Conservation (phyloP, 495 filamentous ascomycete species). For the Zalerion maritima region DNA sequence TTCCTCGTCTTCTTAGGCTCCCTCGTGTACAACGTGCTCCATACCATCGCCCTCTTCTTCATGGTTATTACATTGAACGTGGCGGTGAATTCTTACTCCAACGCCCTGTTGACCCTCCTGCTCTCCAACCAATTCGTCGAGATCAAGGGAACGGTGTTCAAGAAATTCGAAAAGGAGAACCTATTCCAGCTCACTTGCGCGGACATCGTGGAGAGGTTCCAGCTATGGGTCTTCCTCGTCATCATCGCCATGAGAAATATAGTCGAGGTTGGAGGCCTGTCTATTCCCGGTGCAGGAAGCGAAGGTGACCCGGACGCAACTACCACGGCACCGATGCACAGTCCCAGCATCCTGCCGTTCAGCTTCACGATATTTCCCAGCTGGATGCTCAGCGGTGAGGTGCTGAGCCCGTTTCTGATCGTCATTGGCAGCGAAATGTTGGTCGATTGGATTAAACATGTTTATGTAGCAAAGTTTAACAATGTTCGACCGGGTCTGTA, state of each 20-base stretch:
- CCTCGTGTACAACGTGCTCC: constrained; percentile 71
- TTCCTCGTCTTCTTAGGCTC: constrained; percentile 84
- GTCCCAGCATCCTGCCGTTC: constrained; percentile 57
- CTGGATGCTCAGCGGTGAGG: constrained; percentile 61
- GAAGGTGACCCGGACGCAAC: constrained; percentile 26
- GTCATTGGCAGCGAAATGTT: constrained; percentile 93
- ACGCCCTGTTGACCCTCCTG: constrained; percentile 79
- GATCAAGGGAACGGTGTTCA: constrained; percentile 95
- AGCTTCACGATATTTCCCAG: constrained; percentile 80
- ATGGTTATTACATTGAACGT: constrained; percentile 97
- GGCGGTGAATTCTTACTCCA: constrained; percentile 96
- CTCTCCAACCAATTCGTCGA: constrained; percentile 96
- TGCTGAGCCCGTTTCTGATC: constrained; percentile 79
- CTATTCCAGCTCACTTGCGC: constrained; percentile 92
- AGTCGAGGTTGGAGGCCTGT: constrained; percentile 71
- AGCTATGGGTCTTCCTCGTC: constrained; percentile 89
- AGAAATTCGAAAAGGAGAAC: constrained; percentile 95
- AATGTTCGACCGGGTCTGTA: constrained; percentile 85
- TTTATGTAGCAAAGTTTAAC: constrained; percentile 97
- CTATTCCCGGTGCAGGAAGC: constrained; percentile 30
- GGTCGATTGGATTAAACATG: constrained; percentile 95
- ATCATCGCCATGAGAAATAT: constrained; percentile 94
- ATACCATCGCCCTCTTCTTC: constrained; percentile 81
- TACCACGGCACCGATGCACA: constrained; percentile 31
- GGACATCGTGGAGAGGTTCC: constrained; percentile 93